Conservation (phyloP, 2,329 filamentous ascomycete species). For the Microdochium bolleyi region DNA sequence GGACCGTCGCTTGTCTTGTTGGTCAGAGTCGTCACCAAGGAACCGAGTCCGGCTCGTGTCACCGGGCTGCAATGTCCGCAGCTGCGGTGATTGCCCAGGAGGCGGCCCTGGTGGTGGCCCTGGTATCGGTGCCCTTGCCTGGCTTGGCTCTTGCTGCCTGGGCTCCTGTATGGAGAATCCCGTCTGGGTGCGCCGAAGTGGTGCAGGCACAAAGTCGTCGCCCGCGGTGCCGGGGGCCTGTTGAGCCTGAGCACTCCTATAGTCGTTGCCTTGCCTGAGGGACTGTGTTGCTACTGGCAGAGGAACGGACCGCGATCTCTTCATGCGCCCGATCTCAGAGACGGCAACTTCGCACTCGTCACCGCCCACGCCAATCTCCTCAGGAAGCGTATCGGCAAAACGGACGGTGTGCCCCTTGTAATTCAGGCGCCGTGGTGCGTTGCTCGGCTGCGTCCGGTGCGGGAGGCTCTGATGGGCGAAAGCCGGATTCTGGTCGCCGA, state of each 20-base stretch:
- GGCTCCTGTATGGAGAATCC: slow-evolving; percentile 31
- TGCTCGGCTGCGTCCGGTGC: slow-evolving; percentile 32
- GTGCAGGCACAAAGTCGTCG: slow-evolving; percentile 43
- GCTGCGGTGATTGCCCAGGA: slow-evolving; percentile 13
- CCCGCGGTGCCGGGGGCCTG: slow-evolving; percentile 18
- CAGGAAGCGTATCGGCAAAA: slow-evolving; percentile 65
- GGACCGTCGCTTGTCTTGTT: slow-evolving; percentile 46
- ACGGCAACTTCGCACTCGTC: slow-evolving; percentile 73
- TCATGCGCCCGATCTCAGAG: slow-evolving; percentile 60
- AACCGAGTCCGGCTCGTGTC: slow-evolving; percentile 19
- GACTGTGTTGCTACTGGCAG: slow-evolving; percentile 21
- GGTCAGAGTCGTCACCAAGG: slow-evolving; percentile 25
- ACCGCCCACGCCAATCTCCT: slow-evolving; percentile 84
- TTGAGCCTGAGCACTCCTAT: slow-evolving; percentile 13
- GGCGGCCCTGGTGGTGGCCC: slow-evolving; percentile 5
- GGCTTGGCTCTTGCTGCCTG: slow-evolving; percentile 6
- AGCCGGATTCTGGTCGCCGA: neutral
- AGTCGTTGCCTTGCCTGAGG: slow-evolving; percentile 18
- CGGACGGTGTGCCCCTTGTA: slow-evolving; percentile 60
- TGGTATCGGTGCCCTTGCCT: neutral
- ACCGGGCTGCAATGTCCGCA: slow-evolving; percentile 21
- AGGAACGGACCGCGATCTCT: slow-evolving; percentile 30
- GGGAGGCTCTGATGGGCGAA: slow-evolving; percentile 27
- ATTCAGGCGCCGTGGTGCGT: slow-evolving; percentile 41
- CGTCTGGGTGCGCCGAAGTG: slow-evolving; percentile 50